Base-by-base conservation (phyloP, 495 filamentous ascomycete genomes). In the Bacidia gigantensis region DNA sequence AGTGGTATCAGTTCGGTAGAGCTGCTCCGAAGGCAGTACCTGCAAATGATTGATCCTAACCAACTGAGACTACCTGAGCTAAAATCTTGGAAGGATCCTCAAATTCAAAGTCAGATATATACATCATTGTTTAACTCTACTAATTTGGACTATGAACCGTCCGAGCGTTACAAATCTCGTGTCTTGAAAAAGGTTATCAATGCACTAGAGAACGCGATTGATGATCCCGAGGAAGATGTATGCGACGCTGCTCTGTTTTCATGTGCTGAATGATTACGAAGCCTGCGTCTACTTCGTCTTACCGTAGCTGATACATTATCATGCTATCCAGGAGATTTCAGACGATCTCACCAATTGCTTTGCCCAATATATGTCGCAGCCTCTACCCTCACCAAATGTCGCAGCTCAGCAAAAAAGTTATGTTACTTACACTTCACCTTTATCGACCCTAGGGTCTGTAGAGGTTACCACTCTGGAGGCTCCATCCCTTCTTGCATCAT, bases 181-280 rank as follows among this genome's bases (percentile, higher is more conserved):
- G 73, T 89, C 0, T 62, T 94, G 50, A 94, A 92, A 64, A 65
- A 73, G 51, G 68, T 94, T 40, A 63, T 84, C 1, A 58, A 70
- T 3, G 75, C 66, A 24, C 78, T 93, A 29, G 86, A 93, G 64
- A 64, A 69, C 10, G 69, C 78, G 21, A 81, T 92, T 22, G 66
- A 71, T 29, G 77, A 93, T 65, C 87, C 86, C 55, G 86, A 92
- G 49, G 72, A 83, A 67, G 81, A 94, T 82, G 88, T 95, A 81
- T 69, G 84, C 58, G 18, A 42, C 52, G 49, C 45, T 52, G 49
- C 18, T 23, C 21, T 12, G 7, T 35, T 7, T 35, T 35, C 14
- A 5, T 35, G 29, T 35, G 7, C 29, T 35, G 29, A 35, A 35
- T 35, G 29, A 14, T 7, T 14, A 35, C 5, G 5, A 14, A 5